Evolutionary conservation across 805 yeast species (phyloP), one percentile per base, ranked within the genome.

Genomic region (Yamadazyma akitaensis): DNA sequence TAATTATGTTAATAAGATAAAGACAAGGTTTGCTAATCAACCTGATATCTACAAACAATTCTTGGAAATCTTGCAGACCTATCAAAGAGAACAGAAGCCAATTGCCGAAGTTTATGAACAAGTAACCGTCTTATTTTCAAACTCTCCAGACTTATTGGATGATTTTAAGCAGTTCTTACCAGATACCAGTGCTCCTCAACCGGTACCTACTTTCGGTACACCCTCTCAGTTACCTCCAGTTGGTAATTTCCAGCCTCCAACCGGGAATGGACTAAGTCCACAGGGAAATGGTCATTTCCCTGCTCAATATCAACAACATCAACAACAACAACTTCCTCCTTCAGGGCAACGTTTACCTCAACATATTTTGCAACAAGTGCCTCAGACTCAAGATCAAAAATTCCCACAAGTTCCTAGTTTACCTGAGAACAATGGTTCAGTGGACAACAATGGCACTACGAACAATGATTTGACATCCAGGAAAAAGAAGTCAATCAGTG

Each of bases 101-200:
- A 94, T 94, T 44, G 84, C 88, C 43, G 98, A 94, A 60, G 99
- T 94, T 11, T 94, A 94, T 60, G 85, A 88, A 46, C 97, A 94
- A 62, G 97, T 94, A 2, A 86, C 97, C 1, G 76, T 82, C 6
- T 73, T 94, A 44, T 94, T 94, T 69, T 84, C 88, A 49, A 88
- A 88, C 57, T 96, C 97, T 11, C 98, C 98, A 0, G 99, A 94
- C 60, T 75, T 94, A 49, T 71, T 94, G 51, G 96, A 90, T 55
- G 99, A 95, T 62, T 94, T 94, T 68, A 90, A 91, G 64, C 91
- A 90, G 64, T 94, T 94, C 63, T 76, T 94, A 64, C 99, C 99
- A 2, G 98, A 92, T 58, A 79, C 85, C 5, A 57, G 53, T 48
- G 60, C 50, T 43, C 63, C 52, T 47, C 62, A 51, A 33, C 67